Percentiles rank a stretch among this genome's conserved stretches.
Evolutionary conservation across 495 filamentous ascomycete species (phyloP).

Genomic region (Penicillium herquei): DNA sequence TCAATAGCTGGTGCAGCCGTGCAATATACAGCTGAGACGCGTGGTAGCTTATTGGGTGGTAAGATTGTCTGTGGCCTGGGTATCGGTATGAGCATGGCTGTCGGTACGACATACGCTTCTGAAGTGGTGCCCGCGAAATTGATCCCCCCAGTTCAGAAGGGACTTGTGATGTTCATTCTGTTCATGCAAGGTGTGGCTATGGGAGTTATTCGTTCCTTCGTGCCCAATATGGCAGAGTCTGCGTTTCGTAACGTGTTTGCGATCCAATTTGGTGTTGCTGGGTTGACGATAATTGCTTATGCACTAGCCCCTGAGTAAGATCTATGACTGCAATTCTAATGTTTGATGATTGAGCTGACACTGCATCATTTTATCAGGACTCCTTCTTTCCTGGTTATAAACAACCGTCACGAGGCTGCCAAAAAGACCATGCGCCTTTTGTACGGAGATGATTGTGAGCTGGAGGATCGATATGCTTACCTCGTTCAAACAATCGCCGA

Average conservation of each 20-base stretch:
- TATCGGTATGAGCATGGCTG: constrained; percentile 16
- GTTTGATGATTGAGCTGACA: too few relatives aligned
- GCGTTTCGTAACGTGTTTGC: constrained; percentile 18
- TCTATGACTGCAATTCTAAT: too few relatives aligned
- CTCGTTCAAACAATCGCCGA: constrained; percentile 21
- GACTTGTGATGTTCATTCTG: constrained; percentile 23
- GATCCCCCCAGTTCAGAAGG: constrained; percentile 21
- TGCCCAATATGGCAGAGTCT: constrained; percentile 13
- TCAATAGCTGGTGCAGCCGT: constrained; percentile 8
- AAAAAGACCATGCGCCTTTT: constrained; percentile 9
- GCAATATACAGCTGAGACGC: constrained; percentile 16
- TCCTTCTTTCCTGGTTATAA: neutral
- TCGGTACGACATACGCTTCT: constrained; percentile 27
- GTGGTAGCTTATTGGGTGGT: constrained; percentile 22
- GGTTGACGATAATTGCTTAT: constrained; percentile 11
- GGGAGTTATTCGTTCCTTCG: constrained; percentile 26
- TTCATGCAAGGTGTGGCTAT: constrained; percentile 26
- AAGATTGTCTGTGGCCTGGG: constrained; percentile 28
- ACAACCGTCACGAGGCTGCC: constrained; percentile 4
- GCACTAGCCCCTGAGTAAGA: constrained; percentile 19
- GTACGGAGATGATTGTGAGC: constrained; percentile 10
- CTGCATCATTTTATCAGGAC: neutral
- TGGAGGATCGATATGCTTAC: constrained; percentile 15
- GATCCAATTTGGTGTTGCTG: constrained; percentile 19
- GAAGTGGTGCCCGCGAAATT: constrained; percentile 22